A percentile compares a stretch with the other conserved stretches of the same genome.
Conservation (phyloP, 2,329 filamentous ascomycete genomes). For the Penicillium sp. region DNA sequence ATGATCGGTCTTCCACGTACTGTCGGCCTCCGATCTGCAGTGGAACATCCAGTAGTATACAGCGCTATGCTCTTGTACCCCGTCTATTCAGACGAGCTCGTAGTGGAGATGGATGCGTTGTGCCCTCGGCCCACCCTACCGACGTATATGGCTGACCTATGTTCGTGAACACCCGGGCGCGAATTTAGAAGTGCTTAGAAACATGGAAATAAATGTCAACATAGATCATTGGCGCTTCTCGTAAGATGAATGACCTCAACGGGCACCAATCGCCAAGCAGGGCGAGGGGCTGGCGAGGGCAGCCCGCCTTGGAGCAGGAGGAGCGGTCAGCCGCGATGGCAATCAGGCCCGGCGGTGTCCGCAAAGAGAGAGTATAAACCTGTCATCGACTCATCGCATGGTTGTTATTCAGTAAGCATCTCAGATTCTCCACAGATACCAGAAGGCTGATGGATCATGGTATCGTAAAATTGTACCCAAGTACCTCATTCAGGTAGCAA, state of each 20-base stretch:
- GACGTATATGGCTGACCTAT: not conserved
- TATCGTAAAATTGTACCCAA: not conserved
- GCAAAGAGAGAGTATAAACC: not conserved
- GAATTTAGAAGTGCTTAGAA: not conserved
- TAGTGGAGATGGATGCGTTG: not conserved
- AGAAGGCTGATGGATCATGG: not conserved
- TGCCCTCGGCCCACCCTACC: not conserved
- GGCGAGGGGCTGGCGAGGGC: not conserved
- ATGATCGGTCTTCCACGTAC: conserved; percentile 3
- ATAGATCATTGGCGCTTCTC: not conserved
- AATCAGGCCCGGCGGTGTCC: conserved; percentile 1
- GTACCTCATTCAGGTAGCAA: not conserved
- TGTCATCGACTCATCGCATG: not conserved
- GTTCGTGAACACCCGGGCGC: no score
- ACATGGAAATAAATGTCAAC: not conserved
- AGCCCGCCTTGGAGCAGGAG: conserved; percentile 4
- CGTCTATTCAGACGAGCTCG: not conserved
- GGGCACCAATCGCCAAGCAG: not conserved
- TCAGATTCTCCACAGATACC: not conserved
- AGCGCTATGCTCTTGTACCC: not conserved
- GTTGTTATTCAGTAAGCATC: not conserved
- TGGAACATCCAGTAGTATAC: conserved; percentile 8
- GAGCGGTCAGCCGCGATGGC: conserved; percentile 20
- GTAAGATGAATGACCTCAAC: conserved; percentile 1
- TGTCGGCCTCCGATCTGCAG: conserved; percentile 14